Base-by-base conservation (phyloP, 169 alveolate genomes). In the Plasmodium yoelii region DNA sequence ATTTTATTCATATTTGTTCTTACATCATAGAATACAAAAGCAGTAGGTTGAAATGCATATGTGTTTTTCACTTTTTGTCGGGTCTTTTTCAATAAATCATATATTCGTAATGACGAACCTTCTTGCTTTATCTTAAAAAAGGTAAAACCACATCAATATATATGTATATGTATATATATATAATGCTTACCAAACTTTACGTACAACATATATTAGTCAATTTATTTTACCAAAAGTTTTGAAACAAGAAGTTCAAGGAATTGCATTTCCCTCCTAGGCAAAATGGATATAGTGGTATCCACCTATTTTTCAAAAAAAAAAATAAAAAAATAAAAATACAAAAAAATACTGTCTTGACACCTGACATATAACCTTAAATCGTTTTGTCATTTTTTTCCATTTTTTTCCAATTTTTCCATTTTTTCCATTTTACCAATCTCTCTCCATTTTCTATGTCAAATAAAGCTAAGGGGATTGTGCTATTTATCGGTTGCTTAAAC, bases 11-110 rank as follows among this genome's bases (percentile, higher is more conserved):
- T 24, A 51, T 70, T 34, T 22, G 24, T 46, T 15, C 84, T 70
- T 65, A 92, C 94, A 73, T 93, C 96, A 65, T 90, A 93, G 73
- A 93, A 93, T 6, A 93, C 95, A 69, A 93, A 93, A 19, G 95
- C 96, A 7, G 69, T 75, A 6, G 96, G 96, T 44, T 87, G 93
- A 46, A 93, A 93, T 51, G 93, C 42, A 56, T 68, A 57, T 8
- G 96, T 93, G 34, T 93, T 86, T 44, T 75, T 51, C 19, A 88
- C 95, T 19, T 87, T 82, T 56, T 88, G 90, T 13, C 93, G 73
- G 10, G 92, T 91, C 44, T 88, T 91, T 24, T 94, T 74, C 53
- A 93, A 42, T 44, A 93, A 64, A 60, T 93, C 96, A 34, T 88
- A 88, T 24, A 88, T 94, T 28, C 93, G 57, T n/a, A 93, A 44